Evolutionary conservation across 257 asterid species (phyloP).

Genomic region (Knoxia roxburghii): DNA sequence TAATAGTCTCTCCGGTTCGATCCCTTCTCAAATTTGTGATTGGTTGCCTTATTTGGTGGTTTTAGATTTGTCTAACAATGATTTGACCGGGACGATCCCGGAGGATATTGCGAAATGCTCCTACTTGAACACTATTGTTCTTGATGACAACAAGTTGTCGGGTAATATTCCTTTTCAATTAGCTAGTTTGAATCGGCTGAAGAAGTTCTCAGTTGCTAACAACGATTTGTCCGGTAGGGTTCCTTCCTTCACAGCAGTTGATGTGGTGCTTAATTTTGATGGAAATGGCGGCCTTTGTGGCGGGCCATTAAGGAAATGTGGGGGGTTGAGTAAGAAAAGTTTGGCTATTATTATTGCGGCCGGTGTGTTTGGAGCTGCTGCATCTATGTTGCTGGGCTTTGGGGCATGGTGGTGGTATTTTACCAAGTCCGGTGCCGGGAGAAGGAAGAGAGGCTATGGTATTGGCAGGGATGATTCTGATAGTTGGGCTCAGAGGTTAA

Average conservation of each 20-base stretch:
- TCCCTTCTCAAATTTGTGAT: slow-evolving; percentile 59
- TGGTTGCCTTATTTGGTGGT: slow-evolving; percentile 77
- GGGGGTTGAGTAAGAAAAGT: slow-evolving; percentile 70
- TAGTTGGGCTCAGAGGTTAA: slow-evolving; percentile 61
- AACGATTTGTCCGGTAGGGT: slow-evolving; percentile 67
- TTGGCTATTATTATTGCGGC: slow-evolving; percentile 77
- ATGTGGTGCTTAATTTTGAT: slow-evolving; percentile 30
- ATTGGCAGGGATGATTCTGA: slow-evolving; percentile 41
- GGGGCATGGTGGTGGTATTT: slow-evolving; percentile 84
- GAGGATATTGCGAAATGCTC: slow-evolving; percentile 57
- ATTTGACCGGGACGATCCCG: slow-evolving; percentile 65
- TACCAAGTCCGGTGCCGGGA: slow-evolving; percentile 30
- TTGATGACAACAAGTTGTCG: slow-evolving; percentile 45
- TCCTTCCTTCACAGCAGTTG: slow-evolving; percentile 39
- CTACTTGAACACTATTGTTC: slow-evolving; percentile 47
- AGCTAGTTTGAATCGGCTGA: slow-evolving; percentile 57
- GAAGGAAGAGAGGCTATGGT: slow-evolving; percentile 58
- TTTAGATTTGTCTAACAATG: slow-evolving; percentile 67
- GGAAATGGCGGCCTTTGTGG: slow-evolving; percentile 80
- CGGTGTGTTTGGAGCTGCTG: slow-evolving; percentile 85
- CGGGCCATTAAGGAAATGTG: slow-evolving; percentile 58
- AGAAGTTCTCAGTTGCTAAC: slow-evolving; percentile 49
- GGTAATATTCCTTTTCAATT: slow-evolving; percentile 67
- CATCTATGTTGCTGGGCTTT: slow-evolving; percentile 65
- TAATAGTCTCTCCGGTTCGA: slow-evolving; percentile 61